phyloP scores from a whole-genome alignment of 495 filamentous ascomycete species.

The Penicillium canariense region DNA sequence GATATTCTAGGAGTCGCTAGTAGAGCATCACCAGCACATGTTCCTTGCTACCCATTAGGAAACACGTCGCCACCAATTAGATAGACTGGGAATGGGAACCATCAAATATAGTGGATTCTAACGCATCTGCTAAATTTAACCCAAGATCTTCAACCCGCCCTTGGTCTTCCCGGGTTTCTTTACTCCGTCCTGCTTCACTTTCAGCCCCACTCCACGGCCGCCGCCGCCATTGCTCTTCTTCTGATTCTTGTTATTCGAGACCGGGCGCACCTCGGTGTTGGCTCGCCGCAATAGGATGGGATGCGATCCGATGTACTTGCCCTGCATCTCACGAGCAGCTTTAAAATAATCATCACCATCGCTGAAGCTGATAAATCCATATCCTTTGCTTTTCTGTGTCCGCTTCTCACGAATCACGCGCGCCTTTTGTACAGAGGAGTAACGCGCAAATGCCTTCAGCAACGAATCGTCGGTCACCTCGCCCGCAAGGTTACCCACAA shows the following conservation, averaged over 20 bases:
- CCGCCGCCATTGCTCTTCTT: slow-evolving; percentile 42
- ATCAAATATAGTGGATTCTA: background rate
- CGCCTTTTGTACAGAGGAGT: slow-evolving; percentile 84
- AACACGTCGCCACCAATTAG: background rate
- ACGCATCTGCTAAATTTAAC: slow-evolving; percentile 42
- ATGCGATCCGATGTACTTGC: slow-evolving; percentile 98
- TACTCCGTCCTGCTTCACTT: slow-evolving; percentile 61
- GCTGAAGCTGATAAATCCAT: slow-evolving; percentile 93
- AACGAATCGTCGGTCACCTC: slow-evolving; percentile 97
- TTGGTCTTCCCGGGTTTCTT: slow-evolving; percentile 80
- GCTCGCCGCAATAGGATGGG: slow-evolving; percentile 82
- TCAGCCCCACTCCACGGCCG: slow-evolving; percentile 33
- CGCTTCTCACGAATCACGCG: slow-evolving; percentile 95
- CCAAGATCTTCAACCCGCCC: slow-evolving; percentile 72
- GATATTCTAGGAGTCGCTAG: background rate
- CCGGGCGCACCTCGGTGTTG: slow-evolving; percentile 83
- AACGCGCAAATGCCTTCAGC: slow-evolving; percentile 87
- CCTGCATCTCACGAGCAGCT: slow-evolving; percentile 95
- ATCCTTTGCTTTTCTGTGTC: slow-evolving; percentile 92
- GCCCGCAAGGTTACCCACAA: slow-evolving; percentile 96
- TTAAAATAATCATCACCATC: slow-evolving; percentile 94
- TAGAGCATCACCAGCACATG: background rate
- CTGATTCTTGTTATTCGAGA: slow-evolving; percentile 45
- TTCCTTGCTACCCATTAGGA: background rate
- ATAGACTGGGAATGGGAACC: background rate